Base-by-base conservation (phyloP, 345 rosid species). In the Kernera saxatilis region DNA sequence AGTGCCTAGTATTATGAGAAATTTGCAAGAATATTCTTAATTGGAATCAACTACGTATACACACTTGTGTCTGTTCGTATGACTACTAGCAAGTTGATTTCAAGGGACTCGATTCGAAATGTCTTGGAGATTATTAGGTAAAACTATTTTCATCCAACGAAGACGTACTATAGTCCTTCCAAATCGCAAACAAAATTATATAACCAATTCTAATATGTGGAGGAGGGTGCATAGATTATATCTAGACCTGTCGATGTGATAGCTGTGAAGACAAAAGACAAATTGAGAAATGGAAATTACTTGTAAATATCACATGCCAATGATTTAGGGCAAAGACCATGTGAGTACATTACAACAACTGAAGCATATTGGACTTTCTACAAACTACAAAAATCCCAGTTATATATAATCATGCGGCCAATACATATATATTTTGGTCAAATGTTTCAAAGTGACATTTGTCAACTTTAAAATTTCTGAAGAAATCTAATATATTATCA, bases 311-410 rank as follows among this genome's bases (percentile, higher is more conserved):
- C 73, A 59, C 67, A 74, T 53, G 48, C 63, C 55, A 74, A 67
- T 67, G 73, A 74, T 74, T 74, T 74, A 49, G 72, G 62, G 68
- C 62, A 50, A 66, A 59, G 72, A 74, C 68, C 48, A 67, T 39
- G 55, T 23, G 68, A 67, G 45, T 17, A 33, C 68, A 67, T 74
- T 74, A 69, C 69, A 50, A 51, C 69, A 43, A 53, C 15, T n/a
- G 60, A 66, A 56, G 53, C 32, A 56, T 48, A 65, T 46, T 65
- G 59, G 67, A 73, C 67, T 56, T 73, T 73, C 18, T 19, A 65
- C 43, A 36, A 55, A 55, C 21, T 45, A 46, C 37, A 73, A 65
- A 46, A 46, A 15, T 1, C 3, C 29, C 30, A 59, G 45, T 17
- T 22, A n/a, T 50, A 39, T 73, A 29, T 56, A 55, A 64, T 73